These are phyloP conservation scores for Solanum medicagineum DNA, from an alignment of 257 asterid species.

Conservation along the genomic window DNA sequence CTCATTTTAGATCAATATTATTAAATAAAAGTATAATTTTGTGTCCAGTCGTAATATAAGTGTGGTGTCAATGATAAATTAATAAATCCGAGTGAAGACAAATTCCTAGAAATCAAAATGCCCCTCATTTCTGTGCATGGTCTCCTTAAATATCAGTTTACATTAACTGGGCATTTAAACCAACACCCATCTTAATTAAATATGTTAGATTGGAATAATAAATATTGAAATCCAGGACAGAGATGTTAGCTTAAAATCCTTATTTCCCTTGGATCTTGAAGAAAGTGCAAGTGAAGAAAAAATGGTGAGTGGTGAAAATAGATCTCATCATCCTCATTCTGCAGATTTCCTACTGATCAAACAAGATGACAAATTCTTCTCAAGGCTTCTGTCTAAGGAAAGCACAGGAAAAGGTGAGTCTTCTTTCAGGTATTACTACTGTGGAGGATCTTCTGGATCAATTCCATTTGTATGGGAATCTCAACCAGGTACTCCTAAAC, in stretches of 20 bases:
- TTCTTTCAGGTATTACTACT: constrained; percentile 47
- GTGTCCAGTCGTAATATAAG: background rate
- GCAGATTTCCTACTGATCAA: constrained; percentile 15
- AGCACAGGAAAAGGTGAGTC: constrained; percentile 26
- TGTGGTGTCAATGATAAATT: background rate
- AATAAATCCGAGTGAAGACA: background rate
- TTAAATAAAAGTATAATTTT: too few species aligned
- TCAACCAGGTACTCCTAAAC: constrained; percentile 75
- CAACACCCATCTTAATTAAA: background rate
- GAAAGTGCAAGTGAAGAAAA: background rate
- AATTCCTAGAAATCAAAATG: background rate
- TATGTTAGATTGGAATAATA: background rate
- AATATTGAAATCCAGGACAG: background rate
- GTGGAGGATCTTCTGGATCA: constrained; percentile 49
- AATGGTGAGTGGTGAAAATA: constrained; percentile 11
- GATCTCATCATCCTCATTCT: constrained; percentile 3
- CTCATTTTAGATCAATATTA: too few species aligned
- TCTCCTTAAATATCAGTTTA: background rate
- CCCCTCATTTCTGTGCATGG: background rate
- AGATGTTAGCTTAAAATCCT: background rate
- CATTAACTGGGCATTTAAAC: background rate
- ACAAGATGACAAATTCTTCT: constrained; percentile 26
- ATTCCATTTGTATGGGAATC: constrained; percentile 81
- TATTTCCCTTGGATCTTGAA: constrained; percentile 14
- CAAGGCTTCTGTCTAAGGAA: constrained; percentile 32